Evolutionary conservation across 2,329 filamentous ascomycete species (phyloP), one percentile per base, ranked within the genome.

Genomic region (Myriangium duriaei): DNA sequence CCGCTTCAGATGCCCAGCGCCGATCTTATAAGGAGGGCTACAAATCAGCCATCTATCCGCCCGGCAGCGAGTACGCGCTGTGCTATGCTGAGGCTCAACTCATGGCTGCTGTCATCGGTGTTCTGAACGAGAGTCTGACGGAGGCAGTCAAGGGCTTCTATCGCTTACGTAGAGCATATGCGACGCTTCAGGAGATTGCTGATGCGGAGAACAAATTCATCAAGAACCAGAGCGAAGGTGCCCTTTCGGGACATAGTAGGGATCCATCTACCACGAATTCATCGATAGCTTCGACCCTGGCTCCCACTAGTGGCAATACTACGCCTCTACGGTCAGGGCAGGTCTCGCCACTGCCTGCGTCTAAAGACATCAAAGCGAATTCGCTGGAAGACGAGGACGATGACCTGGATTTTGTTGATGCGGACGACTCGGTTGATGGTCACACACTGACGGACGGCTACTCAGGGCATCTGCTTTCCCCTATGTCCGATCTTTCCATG

Each of bases 131-230:
- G 63, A 94, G 83, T 54, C 62, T 96, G 50, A 88, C 87, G 0
- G 91, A 96, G 57, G 85, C 78, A 11, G 74, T 96, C 57, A 85
- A 80, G 59, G 85, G 85, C 4, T 96, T 96, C 53, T 92, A 93
- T 55, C 93, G 91, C 59, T 61, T 96, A 49, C 72, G 88, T 44
- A 93, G 92, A 56, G 88, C 88, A 0, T 96, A 82, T 51, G 64
- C 85, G 28, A 80, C 85, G 0, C 66, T 98, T 3, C 81, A 94
- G 51, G 70, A 69, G 7, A 82, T 98, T 39, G 69, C 87, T 53
- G 72, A 81, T 43, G 72, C 79, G 21, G 87, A 94, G 59, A 71
- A 71, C 15, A 74, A 70, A 43, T 76, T 69, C 43, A 51, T 74
- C 40, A 54, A 50, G 11, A 45, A 53, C 42, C 55, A 48, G 44